A percentile compares a stretch with the other conserved stretches of the same genome.
Evolutionary conservation across 441 rosid genomes (phyloP).

Genomic region (Gossypium aridum): DNA sequence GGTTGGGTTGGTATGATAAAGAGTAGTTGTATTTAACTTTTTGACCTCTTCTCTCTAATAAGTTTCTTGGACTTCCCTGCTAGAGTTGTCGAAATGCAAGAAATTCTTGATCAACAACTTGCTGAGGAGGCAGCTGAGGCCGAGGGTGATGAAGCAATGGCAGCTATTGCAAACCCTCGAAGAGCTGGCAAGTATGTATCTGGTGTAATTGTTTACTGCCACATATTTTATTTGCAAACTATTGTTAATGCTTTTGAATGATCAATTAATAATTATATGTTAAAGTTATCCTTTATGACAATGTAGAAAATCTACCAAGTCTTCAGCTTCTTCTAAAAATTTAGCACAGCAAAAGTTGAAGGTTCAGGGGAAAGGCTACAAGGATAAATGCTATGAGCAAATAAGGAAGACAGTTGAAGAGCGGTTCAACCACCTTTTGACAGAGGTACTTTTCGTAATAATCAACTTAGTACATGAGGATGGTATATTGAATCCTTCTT

Average conservation of each 20-base stretch:
- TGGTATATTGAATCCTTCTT: conserved; percentile 15
- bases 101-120: conserved; percentile 94
- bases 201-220: background rate
- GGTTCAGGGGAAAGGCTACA: conserved; percentile 87
- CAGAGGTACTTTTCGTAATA: conserved; percentile 41
- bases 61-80: conserved; percentile 14
- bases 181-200: conserved; percentile 74
- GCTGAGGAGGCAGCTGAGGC: conserved; percentile 99
- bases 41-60: conserved; percentile 1
- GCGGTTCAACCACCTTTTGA: conserved; percentile 79
- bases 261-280: background rate
- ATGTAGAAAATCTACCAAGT: conserved; percentile 60
- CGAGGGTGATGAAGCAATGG: conserved; percentile 94
- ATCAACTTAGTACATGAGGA: background rate
- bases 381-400: conserved; percentile 97
- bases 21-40: background rate
- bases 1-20: background rate
- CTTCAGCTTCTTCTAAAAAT: conserved; percentile 53
- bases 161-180: conserved; percentile 85
- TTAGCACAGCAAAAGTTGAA: conserved; percentile 64
- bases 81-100: conserved; percentile 99
- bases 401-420: conserved; percentile 84
- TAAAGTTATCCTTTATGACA: conserved; percentile 13
- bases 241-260: background rate
- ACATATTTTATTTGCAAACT: background rate